Conservation (phyloP, 1,139 yeast species). For the Yamadazyma sp. region DNA sequence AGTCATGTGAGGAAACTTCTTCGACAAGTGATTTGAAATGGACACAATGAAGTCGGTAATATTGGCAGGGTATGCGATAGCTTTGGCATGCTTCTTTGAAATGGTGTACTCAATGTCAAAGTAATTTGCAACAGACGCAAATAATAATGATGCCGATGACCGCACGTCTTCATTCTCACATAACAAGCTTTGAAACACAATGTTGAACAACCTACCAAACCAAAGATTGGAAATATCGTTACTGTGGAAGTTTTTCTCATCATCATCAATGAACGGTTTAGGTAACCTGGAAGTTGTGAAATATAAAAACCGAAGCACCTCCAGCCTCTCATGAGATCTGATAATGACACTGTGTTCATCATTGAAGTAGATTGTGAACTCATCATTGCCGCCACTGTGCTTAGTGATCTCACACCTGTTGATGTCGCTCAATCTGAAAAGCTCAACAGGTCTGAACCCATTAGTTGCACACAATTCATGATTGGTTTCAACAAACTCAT, state of each 20-base stretch:
- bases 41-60: conserved; percentile 63
- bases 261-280: conserved; percentile 22
- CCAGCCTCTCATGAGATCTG: conserved; percentile 60
- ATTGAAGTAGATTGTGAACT: conserved; percentile 56
- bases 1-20: conserved; percentile 59
- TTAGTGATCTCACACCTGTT: conserved; percentile 53
- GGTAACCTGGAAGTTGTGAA: conserved; percentile 60
- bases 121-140: conserved; percentile 62
- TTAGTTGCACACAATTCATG: conserved; percentile 25
- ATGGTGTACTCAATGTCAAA: conserved; percentile 65
- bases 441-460: conserved; percentile 51
- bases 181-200: conserved; percentile 67
- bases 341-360: conserved; percentile 49
- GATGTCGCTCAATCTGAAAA: conserved; percentile 51
- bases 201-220: conserved; percentile 62
- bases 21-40: conserved; percentile 59
- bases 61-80: conserved; percentile 72
- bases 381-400: conserved; percentile 42
- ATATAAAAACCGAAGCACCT: conserved; percentile 66
- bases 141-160: conserved; percentile 60
- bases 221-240: conserved; percentile 33
- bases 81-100: conserved; percentile 55
- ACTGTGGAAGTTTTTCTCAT: conserved; percentile 18
- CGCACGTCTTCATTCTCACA: conserved; percentile 60
- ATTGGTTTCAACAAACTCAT: conserved; percentile 24